Evolutionary conservation across 495 filamentous ascomycete genomes (phyloP), one percentile per base, ranked within the genome.

Genomic region (Xylaria nigripes): DNA sequence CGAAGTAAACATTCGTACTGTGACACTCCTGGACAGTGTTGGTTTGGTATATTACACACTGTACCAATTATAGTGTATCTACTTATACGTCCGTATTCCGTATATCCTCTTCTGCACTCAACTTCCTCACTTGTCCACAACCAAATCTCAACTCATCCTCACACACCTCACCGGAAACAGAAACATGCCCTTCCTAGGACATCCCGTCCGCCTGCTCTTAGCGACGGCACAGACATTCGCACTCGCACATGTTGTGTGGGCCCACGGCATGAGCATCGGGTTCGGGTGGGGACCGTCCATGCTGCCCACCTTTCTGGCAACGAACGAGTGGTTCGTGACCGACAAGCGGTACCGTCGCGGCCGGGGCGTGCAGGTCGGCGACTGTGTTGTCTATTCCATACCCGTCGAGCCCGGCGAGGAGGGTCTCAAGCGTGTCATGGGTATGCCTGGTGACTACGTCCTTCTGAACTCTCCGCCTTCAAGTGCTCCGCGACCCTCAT

Each of bases 371-470:
- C 59, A 72, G 16, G 84, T 96, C 29, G 93, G 93, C 15, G 93
- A 98, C 70, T 60, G 96, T 15, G 83, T 97, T 50, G 76, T 76
- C 34, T 94, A 86, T 69, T 70, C 77, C 22, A 86, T 90, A 61
- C 91, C 92, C 10, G 72, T 81, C 32, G 81, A 85, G 38, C 65
- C 76, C 45, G 78, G 78, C n/a, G 73, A 77, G 23, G 68, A 80
- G 45, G 87, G 76, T 13, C 72, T 86, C 9, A 98, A 98, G 75
- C 74, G 93, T 53, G 83, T 97, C 19, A 59, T 96, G 24, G 93
- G 91, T 2, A 71, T 96, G 79, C 82, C 82, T 12, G 93, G 93
- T 13, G 93, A 98, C 71, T 96, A 93, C 71, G 90, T 96, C 29
- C 70, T 87, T 56, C 73, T 78, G 54, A 81, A 89, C 68, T 78